A percentile compares a stretch with the other conserved stretches of the same genome.
Conservation (phyloP, 2,329 filamentous ascomycete genomes). For the Herpotrichia juniperi region DNA sequence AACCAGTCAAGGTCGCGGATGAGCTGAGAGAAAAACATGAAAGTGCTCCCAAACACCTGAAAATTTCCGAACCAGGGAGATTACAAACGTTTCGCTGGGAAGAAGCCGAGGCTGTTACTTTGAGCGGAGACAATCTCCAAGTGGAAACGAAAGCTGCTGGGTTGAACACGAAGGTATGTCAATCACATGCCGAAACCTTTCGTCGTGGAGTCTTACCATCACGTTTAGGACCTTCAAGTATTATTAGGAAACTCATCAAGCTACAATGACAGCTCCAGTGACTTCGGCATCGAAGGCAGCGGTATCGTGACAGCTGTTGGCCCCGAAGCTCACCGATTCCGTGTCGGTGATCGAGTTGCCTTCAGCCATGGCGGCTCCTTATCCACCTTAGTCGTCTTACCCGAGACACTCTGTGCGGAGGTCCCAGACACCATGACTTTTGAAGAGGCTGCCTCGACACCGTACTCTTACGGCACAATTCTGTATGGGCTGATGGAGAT, state of each 20-base stretch:
- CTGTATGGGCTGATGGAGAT: conserved; percentile 18
- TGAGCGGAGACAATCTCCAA: conserved; percentile 21
- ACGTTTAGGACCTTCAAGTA: conserved; percentile 31
- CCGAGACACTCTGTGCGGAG: no score
- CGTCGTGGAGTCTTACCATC: no score
- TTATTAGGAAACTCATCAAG: conserved; percentile 32
- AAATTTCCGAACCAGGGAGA: neutral
- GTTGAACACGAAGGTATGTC: no score
- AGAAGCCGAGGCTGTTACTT: neutral
- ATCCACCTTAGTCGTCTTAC: neutral
- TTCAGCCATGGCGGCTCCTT: no score
- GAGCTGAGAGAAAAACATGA: neutral
- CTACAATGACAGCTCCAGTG: conserved; percentile 17
- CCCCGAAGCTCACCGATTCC: neutral
- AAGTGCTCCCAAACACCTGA: neutral
- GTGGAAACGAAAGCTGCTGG: conserved; percentile 21
- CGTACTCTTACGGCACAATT: neutral
- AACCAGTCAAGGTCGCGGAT: neutral
- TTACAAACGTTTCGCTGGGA: neutral
- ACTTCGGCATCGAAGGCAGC: conserved; percentile 16
- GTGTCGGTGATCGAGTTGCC: neutral
- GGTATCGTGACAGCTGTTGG: conserved; percentile 11
- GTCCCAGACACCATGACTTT: conserved; percentile 7
- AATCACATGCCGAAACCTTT: no score
- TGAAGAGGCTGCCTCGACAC: conserved; percentile 10